Percentiles rank a stretch among this genome's conserved stretches.
Evolutionary conservation across 768 basidiomycete genomes (phyloP).

Genomic region (Agrocybe chaxingu): DNA sequence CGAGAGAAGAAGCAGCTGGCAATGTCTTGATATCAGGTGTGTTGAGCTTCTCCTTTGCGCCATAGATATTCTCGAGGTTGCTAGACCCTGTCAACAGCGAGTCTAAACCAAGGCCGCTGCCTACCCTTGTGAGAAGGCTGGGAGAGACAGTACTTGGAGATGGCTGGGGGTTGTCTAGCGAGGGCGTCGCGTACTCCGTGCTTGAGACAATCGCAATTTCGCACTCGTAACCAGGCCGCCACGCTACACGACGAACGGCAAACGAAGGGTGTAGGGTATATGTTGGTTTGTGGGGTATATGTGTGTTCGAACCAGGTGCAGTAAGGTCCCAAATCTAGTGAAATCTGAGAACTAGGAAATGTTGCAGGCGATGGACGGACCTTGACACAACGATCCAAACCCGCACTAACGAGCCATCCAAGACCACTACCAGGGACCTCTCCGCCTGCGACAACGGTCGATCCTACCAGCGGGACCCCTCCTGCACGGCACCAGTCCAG

Average conservation of each 20-base stretch:
- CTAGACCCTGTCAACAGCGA: constrained; percentile 17
- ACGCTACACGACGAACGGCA: constrained; percentile 68
- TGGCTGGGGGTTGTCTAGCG: constrained; percentile 16
- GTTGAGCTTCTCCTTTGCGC: constrained; percentile 13
- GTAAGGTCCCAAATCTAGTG: constrained; percentile 71
- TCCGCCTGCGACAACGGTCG: constrained; percentile 8
- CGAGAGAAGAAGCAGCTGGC: constrained; percentile 15
- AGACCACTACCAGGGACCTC: constrained; percentile 32
- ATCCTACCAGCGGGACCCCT: constrained; percentile 5
- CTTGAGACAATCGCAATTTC: constrained; percentile 76
- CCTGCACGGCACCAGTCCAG: constrained; percentile 64
- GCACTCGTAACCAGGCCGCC: constrained; percentile 76
- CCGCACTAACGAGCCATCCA: constrained; percentile 80
- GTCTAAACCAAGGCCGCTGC: constrained; percentile 27
- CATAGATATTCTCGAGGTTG: constrained; percentile 4
- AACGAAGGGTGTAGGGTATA: constrained; percentile 76
- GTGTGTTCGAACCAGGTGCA: constrained; percentile 34
- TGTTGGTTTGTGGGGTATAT: constrained; percentile 59
- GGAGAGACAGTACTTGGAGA: constrained; percentile 9
- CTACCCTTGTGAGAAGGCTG: constrained; percentile 21
- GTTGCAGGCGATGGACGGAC: constrained; percentile 27
- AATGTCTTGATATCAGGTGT: constrained; percentile 18
- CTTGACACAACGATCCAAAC: constrained; percentile 78
- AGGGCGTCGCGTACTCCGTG: constrained; percentile 40
- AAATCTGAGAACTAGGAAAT: not conserved